phyloP scores from a whole-genome alignment of 1,284 basidiomycete genomes.

The Hemileia vastatrix region DNA sequence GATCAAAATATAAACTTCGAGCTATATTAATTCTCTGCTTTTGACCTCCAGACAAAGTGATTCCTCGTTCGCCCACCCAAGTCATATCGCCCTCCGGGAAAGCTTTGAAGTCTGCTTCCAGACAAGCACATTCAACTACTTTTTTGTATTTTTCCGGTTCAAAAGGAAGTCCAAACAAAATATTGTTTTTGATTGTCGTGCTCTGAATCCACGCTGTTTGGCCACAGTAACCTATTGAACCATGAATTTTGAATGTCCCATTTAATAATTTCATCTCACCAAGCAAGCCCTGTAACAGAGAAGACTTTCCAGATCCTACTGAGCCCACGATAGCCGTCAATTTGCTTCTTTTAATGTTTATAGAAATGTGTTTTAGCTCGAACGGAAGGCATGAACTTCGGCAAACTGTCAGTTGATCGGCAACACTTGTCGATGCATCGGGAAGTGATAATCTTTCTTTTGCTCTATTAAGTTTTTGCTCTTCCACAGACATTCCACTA shows the following conservation, averaged over 20 bases:
- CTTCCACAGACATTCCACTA: too few relatives aligned
- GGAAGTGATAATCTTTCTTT: too few relatives aligned
- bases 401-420: too few relatives aligned
- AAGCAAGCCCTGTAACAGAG: constrained; percentile 60
- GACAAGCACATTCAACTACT: constrained; percentile 38
- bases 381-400: too few relatives aligned
- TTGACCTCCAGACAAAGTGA: background rate
- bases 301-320: constrained; percentile 62
- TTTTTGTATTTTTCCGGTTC: constrained; percentile 43
- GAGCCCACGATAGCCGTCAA: constrained; percentile 69
- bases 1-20: background rate
- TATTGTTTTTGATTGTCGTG: constrained; percentile 45
- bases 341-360: constrained; percentile 60
- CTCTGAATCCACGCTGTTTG: constrained; percentile 46
- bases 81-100: background rate
- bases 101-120: too few relatives aligned
- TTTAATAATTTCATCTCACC: too few relatives aligned
- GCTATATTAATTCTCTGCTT: background rate
- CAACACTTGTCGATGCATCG: too few relatives aligned
- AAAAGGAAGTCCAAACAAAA: constrained; percentile 46
- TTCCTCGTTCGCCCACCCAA: background rate
- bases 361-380: constrained; percentile 54
- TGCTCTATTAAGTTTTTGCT: too few relatives aligned
- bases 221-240: constrained; percentile 44
- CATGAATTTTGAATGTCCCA: too few relatives aligned